Evolutionary conservation across 169 alveolate genomes (phyloP), one percentile per base, ranked within the genome.

Genomic region (Plasmodium gonderi): DNA sequence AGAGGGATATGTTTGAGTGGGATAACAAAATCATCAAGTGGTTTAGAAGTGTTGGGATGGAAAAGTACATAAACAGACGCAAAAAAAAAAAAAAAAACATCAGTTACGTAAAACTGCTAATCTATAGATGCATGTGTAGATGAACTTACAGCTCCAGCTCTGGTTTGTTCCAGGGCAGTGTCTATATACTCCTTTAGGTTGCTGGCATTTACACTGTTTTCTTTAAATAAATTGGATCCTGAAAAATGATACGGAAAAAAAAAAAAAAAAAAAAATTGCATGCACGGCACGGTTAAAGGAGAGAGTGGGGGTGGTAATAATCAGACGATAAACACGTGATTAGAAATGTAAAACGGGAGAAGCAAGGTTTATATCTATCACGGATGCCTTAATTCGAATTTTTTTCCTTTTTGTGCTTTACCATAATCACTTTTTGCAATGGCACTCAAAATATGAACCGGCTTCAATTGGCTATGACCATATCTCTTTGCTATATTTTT

Each of bases 111-210:
- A n/a, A n/a, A n/a, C n/a, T n/a, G n/a, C n/a, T n/a, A n/a, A n/a
- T n/a, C n/a, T n/a, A n/a, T n/a, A n/a, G n/a, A n/a, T n/a, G n/a
- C n/a, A n/a, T n/a, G n/a, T n/a, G n/a, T n/a, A n/a, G n/a, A n/a
- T n/a, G n/a, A n/a, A 8, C 54, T 4, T 83, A 83, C 92, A 80
- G 92, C 87, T 74, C 92, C 92, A 20, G 87, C 92, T 77, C 92
- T 51, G 14, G 92, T 85, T 64, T 85, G 92, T 31, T 85, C 92
- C 68, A 85, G 44, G 3, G 92, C 92, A 3, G 77, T 38, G 45
- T 85, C 92, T 29, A 75, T 36, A 44, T 51, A 74, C n/a, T 74
- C 79, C 69, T 85, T 85, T 54, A 85, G 17, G 79, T 51, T 74
- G 17, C 69, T 42, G 14, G 78, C 60, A 67, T 85, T 75, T 12